Evolutionary conservation across 371 early-diverging fungal genomes (phyloP).

Genomic region (Blakeslea trispora): DNA sequence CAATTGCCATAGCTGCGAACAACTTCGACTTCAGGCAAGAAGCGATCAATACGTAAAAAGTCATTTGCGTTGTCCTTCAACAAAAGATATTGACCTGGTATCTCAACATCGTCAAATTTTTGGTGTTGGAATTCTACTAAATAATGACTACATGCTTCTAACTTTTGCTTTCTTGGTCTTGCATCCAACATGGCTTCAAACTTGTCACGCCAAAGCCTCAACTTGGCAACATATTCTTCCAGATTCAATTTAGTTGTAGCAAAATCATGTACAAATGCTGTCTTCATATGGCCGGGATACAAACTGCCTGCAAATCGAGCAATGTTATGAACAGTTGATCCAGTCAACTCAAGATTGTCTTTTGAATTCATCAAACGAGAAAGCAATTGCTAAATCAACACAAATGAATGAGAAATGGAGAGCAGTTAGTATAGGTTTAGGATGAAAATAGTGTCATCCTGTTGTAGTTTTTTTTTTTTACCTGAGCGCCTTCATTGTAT

Average conservation of each 20-base stretch:
- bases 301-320: slow-evolving; percentile 83
- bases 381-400: slow-evolving; percentile 56
- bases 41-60: slow-evolving; percentile 93
- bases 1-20: slow-evolving; percentile 76
- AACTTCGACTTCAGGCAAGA: slow-evolving; percentile 85
- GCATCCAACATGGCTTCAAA: slow-evolving; percentile 83
- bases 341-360: slow-evolving; percentile 65
- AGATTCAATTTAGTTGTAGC: slow-evolving; percentile 78
- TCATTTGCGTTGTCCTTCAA: slow-evolving; percentile 84
- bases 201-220: slow-evolving; percentile 87
- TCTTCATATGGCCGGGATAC: slow-evolving; percentile 74
- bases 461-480: too few species aligned
- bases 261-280: slow-evolving; percentile 89
- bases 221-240: slow-evolving; percentile 75
- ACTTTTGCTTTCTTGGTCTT: slow-evolving; percentile 75
- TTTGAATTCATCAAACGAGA: slow-evolving; percentile 58
- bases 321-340: slow-evolving; percentile 79
- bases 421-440: not conserved
- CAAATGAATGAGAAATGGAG: not conserved
- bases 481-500: slow-evolving; percentile 87
- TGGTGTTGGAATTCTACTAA: slow-evolving; percentile 97
- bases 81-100: slow-evolving; percentile 95
- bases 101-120: slow-evolving; percentile 96
- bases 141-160: slow-evolving; percentile 87
- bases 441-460: not conserved